Evolutionary conservation across 805 yeast species (phyloP).

Genomic region (Tetrapisispora arboricola): DNA sequence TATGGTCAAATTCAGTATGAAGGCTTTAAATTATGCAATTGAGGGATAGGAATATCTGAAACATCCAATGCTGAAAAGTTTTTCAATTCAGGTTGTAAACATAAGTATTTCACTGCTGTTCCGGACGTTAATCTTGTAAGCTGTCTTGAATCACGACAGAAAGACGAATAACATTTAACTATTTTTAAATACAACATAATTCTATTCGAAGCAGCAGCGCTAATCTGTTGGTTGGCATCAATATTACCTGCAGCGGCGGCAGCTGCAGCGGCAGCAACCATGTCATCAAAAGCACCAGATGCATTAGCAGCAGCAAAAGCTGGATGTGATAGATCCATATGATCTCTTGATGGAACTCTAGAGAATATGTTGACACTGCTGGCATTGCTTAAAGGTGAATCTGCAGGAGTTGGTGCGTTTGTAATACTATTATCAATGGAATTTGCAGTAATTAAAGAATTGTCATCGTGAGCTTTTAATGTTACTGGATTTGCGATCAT

Average conservation of each 20-base stretch:
- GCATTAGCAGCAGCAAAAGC: conserved; percentile 31
- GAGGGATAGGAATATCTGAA: conserved; percentile 34
- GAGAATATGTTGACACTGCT: neutral
- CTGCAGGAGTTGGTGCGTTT: conserved; percentile 1
- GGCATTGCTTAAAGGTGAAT: conserved; percentile 1
- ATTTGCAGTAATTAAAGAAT: conserved; percentile 1
- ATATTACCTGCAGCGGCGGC: conserved; percentile 8
- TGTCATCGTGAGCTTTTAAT: conserved; percentile 1
- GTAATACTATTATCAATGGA: conserved; percentile 2
- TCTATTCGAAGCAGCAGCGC: conserved; percentile 31
- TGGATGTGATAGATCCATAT: conserved; percentile 26
- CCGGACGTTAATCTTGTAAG: conserved; percentile 37
- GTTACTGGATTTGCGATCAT: neutral
- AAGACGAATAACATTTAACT: conserved; percentile 40
- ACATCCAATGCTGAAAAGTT: conserved; percentile 32
- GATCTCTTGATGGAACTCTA: conserved; percentile 11
- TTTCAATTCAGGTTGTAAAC: conserved; percentile 31
- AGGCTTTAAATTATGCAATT: conserved; percentile 28
- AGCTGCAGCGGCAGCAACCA: conserved; percentile 9
- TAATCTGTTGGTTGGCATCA: neutral
- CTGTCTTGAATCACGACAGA: conserved; percentile 39
- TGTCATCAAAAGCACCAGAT: conserved; percentile 31
- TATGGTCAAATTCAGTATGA: conserved; percentile 5
- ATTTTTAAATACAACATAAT: conserved; percentile 44
- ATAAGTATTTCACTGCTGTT: conserved; percentile 36